Evolutionary conservation across 768 basidiomycete species (phyloP).

Genomic region (Leccinum broughii): DNA sequence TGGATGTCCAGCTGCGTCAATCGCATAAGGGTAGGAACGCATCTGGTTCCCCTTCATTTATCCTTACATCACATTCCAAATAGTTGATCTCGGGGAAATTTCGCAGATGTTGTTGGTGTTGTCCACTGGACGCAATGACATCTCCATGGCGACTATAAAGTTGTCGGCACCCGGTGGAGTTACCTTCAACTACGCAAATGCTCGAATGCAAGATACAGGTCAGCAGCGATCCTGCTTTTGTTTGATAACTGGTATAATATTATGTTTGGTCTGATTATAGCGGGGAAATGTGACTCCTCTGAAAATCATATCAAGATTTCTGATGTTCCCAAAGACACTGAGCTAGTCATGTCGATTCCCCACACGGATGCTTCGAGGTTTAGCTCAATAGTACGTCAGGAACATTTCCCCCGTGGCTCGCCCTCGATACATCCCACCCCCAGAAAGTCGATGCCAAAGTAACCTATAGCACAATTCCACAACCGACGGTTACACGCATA

Average conservation of each 20-base stretch:
- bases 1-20: constrained; percentile 64
- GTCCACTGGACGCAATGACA: constrained; percentile 67
- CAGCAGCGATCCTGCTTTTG: constrained; percentile 14
- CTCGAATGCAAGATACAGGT: constrained; percentile 40
- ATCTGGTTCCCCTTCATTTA: constrained; percentile 16
- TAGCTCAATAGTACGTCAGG: constrained; percentile 54
- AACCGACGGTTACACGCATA: constrained; percentile 53
- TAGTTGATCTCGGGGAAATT: constrained; percentile 67
- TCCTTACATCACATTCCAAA: constrained; percentile 11
- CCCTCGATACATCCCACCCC: constrained; percentile 2
- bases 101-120: constrained; percentile 56
- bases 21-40: constrained; percentile 40
- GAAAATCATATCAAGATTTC: constrained; percentile 45
- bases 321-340: constrained; percentile 48
- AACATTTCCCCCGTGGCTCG: background rate
- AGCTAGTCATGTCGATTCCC: constrained; percentile 55
- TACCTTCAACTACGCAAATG: constrained; percentile 45
- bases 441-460: constrained; percentile 71
- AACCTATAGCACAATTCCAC: constrained; percentile 62
- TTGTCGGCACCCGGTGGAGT: constrained; percentile 56
- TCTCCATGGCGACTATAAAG: constrained; percentile 53
- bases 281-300: constrained; percentile 36
- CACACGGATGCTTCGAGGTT: constrained; percentile 66
- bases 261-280: constrained; percentile 17
- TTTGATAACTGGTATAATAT: constrained; percentile 1